Evolutionary conservation across 257 asterid genomes (phyloP).

Genomic region (Prunella vulgaris): DNA sequence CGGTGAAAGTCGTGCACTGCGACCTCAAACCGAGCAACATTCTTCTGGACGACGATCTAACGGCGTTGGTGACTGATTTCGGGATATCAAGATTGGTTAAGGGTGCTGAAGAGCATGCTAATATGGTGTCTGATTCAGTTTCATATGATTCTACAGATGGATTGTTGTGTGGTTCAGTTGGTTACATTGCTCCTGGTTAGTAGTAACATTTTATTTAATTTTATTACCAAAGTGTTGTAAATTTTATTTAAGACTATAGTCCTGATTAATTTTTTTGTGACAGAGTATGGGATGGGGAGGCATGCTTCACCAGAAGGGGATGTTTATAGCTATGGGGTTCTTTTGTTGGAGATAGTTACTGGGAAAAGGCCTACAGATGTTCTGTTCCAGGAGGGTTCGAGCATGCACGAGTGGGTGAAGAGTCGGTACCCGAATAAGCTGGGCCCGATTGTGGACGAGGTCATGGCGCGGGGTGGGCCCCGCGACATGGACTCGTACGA

Average conservation of each 20-base stretch:
- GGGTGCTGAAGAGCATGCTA: slow-evolving; percentile 39
- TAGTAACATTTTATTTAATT: not conserved
- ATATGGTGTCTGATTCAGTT: slow-evolving; percentile 31
- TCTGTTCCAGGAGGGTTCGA: slow-evolving; percentile 58
- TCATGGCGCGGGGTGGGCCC: slow-evolving; percentile 32
- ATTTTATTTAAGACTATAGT: not conserved
- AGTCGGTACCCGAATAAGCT: slow-evolving; percentile 58
- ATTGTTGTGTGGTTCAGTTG: slow-evolving; percentile 68
- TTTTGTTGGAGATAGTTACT: slow-evolving; percentile 58
- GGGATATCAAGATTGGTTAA: slow-evolving; percentile 62
- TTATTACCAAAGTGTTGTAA: not conserved
- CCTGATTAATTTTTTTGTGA: not conserved
- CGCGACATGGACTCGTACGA: slow-evolving; percentile 7
- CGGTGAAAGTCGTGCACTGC: slow-evolving; percentile 66
- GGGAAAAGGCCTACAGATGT: slow-evolving; percentile 71
- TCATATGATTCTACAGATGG: slow-evolving; percentile 66
- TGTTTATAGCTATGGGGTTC: slow-evolving; percentile 68
- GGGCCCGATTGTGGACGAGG: slow-evolving; percentile 46
- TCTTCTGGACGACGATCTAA: slow-evolving; percentile 63
- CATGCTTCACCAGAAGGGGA: slow-evolving; percentile 76
- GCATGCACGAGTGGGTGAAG: slow-evolving; percentile 72
- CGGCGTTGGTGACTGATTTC: slow-evolving; percentile 73
- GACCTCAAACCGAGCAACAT: slow-evolving; percentile 88
- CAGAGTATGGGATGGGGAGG: slow-evolving; percentile 90
- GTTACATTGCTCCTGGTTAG: slow-evolving; percentile 87